Evolutionary conservation across 1,284 basidiomycete genomes (phyloP), one percentile per base, ranked within the genome.

Genomic region (Erythrobasidium hasegawianum): DNA sequence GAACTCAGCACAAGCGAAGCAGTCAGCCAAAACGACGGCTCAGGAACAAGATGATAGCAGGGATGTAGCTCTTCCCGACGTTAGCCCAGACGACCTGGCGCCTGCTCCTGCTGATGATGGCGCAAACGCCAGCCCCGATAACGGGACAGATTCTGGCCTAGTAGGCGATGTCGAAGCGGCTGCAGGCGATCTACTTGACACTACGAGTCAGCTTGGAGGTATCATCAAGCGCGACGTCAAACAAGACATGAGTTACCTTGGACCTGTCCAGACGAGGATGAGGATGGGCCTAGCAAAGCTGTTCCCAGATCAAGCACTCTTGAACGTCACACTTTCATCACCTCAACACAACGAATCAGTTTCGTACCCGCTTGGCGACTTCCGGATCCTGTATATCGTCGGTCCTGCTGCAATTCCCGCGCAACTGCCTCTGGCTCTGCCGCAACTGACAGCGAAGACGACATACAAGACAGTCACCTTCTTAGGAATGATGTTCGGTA

Each of bases 401-500:
- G n/a, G n/a, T 7, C n/a, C 43, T 18, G 43, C 43, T 47, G 43
- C n/a, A 8, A n/a, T 18, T n/a, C 4, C 16, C 16, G 7, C 43
- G 22, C 16, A 18, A 16, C 5, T 47, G 16, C 43, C 43, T 18
- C 33, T 60, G 24, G 39, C 52, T n/a, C 16, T 56, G 24, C 33
- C 60, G 10, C 33, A 56, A 16, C 49, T 57, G 20, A 54, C 70
- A 18, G 68, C 68, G n/a, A 58, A 58, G 40, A 47, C 59, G 29
- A 50, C 60, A 11, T 49, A 29, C 22, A 5, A 64, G 10, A 43
- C 68, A 2, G 60, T 57, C 26, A 67, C 64, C 1, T 72, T 72
- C 62, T 18, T 67, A 13, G 72, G 72, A 14, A 69, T 71, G 2
- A 72, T 71, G 72, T 67, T 62, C 43, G 68, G 67, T 68, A 10